phyloP scores from a whole-genome alignment of 371 early-diverging fungal species.

The Amoeboaphelidium occidentale region DNA sequence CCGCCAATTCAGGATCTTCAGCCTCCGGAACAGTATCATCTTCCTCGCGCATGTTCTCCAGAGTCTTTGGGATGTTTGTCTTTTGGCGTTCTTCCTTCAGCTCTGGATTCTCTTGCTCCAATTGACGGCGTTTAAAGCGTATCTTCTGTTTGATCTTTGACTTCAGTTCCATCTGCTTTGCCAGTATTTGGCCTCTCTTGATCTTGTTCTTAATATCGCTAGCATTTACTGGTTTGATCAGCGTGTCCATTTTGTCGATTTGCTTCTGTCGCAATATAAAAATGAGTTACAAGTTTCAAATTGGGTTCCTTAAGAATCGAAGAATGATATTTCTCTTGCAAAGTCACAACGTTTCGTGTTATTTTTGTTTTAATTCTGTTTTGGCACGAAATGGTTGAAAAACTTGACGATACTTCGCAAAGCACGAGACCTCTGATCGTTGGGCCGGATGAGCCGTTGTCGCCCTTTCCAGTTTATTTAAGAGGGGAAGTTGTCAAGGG shows the following conservation, averaged over 20 bases:
- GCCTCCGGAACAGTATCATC: constrained; percentile 76
- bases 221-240: too few species aligned
- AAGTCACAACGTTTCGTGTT: too few species aligned
- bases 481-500: constrained; percentile 60
- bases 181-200: constrained; percentile 46
- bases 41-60: constrained; percentile 71
- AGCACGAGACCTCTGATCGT: too few species aligned
- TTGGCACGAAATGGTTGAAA: too few species aligned
- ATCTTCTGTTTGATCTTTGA: constrained; percentile 42
- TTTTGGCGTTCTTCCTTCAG: constrained; percentile 64
- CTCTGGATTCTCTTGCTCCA: constrained; percentile 62
- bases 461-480: constrained; percentile 19
- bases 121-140: constrained; percentile 38
- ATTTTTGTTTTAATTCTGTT: too few species aligned
- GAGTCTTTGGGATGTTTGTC: constrained; percentile 70
- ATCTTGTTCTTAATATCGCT: constrained; percentile 51
- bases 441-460: too few species aligned
- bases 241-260: too few species aligned
- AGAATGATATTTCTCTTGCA: too few species aligned
- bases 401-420: too few species aligned
- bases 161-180: constrained; percentile 40
- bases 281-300: too few species aligned
- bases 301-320: too few species aligned
- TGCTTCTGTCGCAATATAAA: too few species aligned
- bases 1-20: constrained; percentile 39